A percentile compares a stretch with the other conserved stretches of the same genome.
Conservation (phyloP, 1,284 basidiomycete genomes). For the Leucoagaricus sp. region DNA sequence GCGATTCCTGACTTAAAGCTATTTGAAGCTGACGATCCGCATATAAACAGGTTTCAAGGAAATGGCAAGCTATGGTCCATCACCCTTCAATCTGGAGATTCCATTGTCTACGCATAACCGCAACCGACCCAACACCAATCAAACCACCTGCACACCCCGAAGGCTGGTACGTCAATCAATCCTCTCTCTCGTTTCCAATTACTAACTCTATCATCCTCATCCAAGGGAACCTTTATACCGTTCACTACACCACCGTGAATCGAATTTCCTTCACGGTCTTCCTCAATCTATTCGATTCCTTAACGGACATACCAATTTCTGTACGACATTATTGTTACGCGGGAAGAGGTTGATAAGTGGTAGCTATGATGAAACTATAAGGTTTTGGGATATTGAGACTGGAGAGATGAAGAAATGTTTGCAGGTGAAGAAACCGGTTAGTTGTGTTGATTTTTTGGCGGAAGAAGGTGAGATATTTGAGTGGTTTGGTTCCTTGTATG, state of each 20-base stretch:
- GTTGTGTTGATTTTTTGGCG: conserved; percentile 85
- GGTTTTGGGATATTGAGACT: conserved; percentile 85
- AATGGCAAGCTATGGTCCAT: conserved; percentile 71
- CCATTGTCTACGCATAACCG: conserved; percentile 74
- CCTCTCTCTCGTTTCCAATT: background rate
- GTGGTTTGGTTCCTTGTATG: background rate
- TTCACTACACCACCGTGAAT: conserved; percentile 82
- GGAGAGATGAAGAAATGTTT: conserved; percentile 82
- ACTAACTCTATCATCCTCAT: background rate
- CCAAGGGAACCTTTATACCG: conserved; percentile 81
- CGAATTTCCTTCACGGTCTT: conserved; percentile 77
- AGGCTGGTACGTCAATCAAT: conserved; percentile 70
- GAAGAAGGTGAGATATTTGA: conserved; percentile 60
- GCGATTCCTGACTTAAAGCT: background rate
- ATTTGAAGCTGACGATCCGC: background rate
- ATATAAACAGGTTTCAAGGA: conserved; percentile 63
- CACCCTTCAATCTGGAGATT: conserved; percentile 78
- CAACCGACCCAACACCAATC: conserved; percentile 70
- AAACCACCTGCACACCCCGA: conserved; percentile 60
- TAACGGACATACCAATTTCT: conserved; percentile 85
- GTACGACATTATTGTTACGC: conserved; percentile 79
- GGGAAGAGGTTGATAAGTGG: conserved; percentile 85
- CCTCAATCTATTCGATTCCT: conserved; percentile 80
- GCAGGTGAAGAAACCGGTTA: conserved; percentile 83
- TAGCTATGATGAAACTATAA: conserved; percentile 88